Percentiles rank a stretch among this genome's conserved stretches.
These are phyloP conservation scores for Zasmidium angulare DNA, from an alignment of 2,329 filamentous ascomycete genomes.

Conservation along the genomic window DNA sequence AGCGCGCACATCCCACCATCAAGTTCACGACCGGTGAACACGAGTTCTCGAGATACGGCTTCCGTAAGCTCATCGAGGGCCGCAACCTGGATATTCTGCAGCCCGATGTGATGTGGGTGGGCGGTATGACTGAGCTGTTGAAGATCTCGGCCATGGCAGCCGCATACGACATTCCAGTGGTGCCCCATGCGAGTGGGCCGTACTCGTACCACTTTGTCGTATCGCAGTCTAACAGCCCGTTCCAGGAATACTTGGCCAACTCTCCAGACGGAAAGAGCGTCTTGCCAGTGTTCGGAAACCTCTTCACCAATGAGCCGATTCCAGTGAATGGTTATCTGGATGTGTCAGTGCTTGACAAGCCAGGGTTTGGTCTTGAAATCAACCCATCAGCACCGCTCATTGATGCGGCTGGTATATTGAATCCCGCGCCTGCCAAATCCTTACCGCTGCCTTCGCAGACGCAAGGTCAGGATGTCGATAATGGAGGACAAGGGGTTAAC, in stretches of 20 bases:
- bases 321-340: conserved; percentile 80
- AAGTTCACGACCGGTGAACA: conserved; percentile 97
- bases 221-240: conserved; percentile 87
- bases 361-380: conserved; percentile 84
- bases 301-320: conserved; percentile 89
- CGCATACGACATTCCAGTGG: conserved; percentile 90
- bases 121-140: conserved; percentile 86
- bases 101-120: conserved; percentile 97
- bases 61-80: conserved; percentile 88
- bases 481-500: conserved; percentile 11
- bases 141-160: conserved; percentile 86
- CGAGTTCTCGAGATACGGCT: conserved; percentile 91
- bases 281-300: conserved; percentile 84
- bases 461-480: conserved; percentile 15
- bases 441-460: conserved; percentile 32
- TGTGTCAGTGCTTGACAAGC: conserved; percentile 77
- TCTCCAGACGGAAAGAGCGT: conserved; percentile 88
- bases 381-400: conserved; percentile 81
- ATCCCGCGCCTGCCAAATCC: conserved; percentile 56
- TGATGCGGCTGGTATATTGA: conserved; percentile 70
- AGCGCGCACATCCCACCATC: conserved; percentile 82
- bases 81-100: conserved; percentile 93
- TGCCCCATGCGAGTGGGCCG: conserved; percentile 89
- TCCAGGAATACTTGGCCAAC: conserved; percentile 95
- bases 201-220: conserved; percentile 97